These are phyloP conservation scores for Croton setiger DNA, from an alignment of 441 rosid species.

Conservation along the genomic window DNA sequence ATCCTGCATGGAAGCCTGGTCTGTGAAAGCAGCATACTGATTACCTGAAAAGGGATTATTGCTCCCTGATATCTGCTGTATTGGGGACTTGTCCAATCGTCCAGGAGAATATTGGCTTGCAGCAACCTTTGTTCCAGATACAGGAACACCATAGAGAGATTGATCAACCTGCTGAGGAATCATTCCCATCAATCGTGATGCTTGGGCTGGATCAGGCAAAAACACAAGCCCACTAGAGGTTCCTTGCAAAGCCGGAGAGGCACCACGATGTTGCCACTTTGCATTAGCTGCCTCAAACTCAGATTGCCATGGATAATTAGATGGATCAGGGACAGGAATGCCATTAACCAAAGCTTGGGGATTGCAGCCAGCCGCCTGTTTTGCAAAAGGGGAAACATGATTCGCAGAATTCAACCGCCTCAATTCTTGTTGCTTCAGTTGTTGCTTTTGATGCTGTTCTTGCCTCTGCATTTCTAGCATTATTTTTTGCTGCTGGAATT, in stretches of 20 bases:
- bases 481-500: conserved; percentile 43
- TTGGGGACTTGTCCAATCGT: conserved; percentile 46
- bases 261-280: conserved; percentile 58
- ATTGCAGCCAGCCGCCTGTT: conserved; percentile 40
- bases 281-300: conserved; percentile 47
- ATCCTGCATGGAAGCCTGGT: conserved; percentile 42
- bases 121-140: conserved; percentile 44
- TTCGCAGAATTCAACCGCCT: conserved; percentile 47
- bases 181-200: conserved; percentile 37
- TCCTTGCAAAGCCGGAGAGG: conserved; percentile 49
- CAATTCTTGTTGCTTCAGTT: conserved; percentile 44
- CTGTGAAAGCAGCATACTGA: conserved; percentile 42
- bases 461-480: conserved; percentile 72
- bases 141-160: conserved; percentile 65
- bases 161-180: conserved; percentile 62
- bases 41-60: conserved; percentile 46
- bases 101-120: conserved; percentile 39
- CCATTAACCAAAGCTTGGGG: conserved; percentile 55
- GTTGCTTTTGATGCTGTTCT: conserved; percentile 57
- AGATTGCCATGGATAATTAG: conserved; percentile 58
- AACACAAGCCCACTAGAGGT: conserved; percentile 51
- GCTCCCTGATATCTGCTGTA: conserved; percentile 44
- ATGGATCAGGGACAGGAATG: conserved; percentile 55
- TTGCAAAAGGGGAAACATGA: conserved; percentile 45
- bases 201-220: conserved; percentile 60